Percentiles rank a stretch among this genome's conserved stretches.
These are phyloP conservation scores for Cardiosporidium cionae DNA, from an alignment of 169 alveolate species.

Conservation along the genomic window DNA sequence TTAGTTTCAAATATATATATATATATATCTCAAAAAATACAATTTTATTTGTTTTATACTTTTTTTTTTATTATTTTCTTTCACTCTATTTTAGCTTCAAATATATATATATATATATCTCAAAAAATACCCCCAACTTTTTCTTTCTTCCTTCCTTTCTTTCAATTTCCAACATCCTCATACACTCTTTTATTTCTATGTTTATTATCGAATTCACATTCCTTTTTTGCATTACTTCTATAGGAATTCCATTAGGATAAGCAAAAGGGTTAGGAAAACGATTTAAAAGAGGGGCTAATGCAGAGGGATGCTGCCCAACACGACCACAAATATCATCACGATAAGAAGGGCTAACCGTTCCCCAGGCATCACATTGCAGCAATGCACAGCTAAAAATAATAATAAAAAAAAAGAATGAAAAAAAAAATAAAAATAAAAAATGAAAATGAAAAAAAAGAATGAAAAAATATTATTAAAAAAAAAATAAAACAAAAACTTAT, in stretches of 20 bases:
- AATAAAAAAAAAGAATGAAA: neutral
- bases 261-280: conserved; percentile 71
- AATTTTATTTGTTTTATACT: no score
- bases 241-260: conserved; percentile 79
- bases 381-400: conserved; percentile 60
- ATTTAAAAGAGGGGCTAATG: conserved; percentile 57
- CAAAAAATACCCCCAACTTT: no score
- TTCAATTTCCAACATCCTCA: no score
- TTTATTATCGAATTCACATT: no score
- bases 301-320: conserved; percentile 41
- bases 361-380: conserved; percentile 79
- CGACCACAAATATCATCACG: conserved; percentile 55
- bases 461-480: neutral
- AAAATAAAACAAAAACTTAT: neutral
- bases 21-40: no score
- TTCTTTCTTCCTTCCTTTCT: no score
- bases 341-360: conserved; percentile 81
- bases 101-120: no score
- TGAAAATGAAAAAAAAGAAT: neutral
- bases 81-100: no score
- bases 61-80: no score
- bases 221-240: no score
- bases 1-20: no score
- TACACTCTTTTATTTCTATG: no score
- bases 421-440: neutral